Evolutionary conservation across 371 early-diverging fungal genomes (phyloP).

Genomic region (Syncephalastrum monosporum): DNA sequence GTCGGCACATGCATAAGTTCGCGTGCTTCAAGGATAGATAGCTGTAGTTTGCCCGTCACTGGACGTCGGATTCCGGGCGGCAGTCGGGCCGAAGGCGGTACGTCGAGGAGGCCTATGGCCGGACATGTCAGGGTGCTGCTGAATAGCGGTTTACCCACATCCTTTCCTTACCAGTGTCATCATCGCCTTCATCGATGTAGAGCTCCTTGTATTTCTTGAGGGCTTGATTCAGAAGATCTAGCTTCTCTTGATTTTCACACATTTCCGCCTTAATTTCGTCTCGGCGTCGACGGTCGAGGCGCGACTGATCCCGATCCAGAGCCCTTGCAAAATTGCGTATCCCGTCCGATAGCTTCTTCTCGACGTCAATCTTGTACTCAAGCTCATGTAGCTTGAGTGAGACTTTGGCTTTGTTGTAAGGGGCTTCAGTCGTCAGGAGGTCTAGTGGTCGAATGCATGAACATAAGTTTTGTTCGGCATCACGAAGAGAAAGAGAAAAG

Average conservation of each 20-base stretch:
- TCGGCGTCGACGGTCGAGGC: slow-evolving; percentile 55
- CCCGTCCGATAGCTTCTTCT: slow-evolving; percentile 83
- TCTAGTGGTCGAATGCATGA: slow-evolving; percentile 38
- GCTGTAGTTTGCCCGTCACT: slow-evolving; percentile 70
- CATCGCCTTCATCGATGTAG: slow-evolving; percentile 74
- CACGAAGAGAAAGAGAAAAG: not conserved
- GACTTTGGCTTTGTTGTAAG: slow-evolving; percentile 81
- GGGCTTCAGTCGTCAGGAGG: slow-evolving; percentile 72
- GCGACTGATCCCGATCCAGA: slow-evolving; percentile 34
- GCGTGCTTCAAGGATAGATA: slow-evolving; percentile 64
- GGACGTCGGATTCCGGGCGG: slow-evolving; percentile 72
- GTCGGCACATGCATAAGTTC: slow-evolving; percentile 69
- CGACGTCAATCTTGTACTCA: slow-evolving; percentile 85
- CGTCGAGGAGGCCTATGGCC: slow-evolving; percentile 13
- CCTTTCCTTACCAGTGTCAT: slow-evolving; percentile 50
- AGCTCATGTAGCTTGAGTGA: slow-evolving; percentile 84
- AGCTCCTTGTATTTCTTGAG: slow-evolving; percentile 84
- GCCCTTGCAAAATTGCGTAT: slow-evolving; percentile 54
- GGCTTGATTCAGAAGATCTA: slow-evolving; percentile 75
- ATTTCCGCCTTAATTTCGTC: slow-evolving; percentile 67
- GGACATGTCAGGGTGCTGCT: not conserved
- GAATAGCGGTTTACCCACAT: not conserved
- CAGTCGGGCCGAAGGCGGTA: slow-evolving; percentile 42
- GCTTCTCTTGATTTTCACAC: slow-evolving; percentile 77
- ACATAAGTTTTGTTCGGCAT: not conserved